Base-by-base conservation (phyloP, 208 protist species). In the Angomonas deanei region DNA sequence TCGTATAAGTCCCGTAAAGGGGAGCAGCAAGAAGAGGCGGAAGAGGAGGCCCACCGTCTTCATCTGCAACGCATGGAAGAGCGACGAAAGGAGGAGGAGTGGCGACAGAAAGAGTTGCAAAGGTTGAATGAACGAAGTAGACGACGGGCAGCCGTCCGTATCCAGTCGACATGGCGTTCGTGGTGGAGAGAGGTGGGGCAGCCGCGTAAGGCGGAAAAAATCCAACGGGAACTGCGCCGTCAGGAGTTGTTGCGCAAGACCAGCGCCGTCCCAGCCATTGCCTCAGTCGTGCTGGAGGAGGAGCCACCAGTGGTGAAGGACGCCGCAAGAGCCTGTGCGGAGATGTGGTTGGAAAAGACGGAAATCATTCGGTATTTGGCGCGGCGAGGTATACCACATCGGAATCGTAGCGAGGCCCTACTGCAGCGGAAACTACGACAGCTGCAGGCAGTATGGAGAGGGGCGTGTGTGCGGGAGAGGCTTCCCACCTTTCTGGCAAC, bases 181-280 rank as follows among this genome's bases (percentile, higher is more conserved):
- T 94, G 88, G 88, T 94, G 88, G 85, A 47, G 27, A 8, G 49
- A 66, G 3, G 52, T 86, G 1, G 88, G 88, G 8, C 64, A 64
- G 32, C 77, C 79, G 0, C 76, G 81, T 6, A 69, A 76, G 39
- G 64, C 77, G 13, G 69, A 82, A 61, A 47, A 65, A 52, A 70
- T 68, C n/a, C 79, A 77, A 6, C 61, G 67, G 5, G 75, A 78
- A 58, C 82, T 88, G 49, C 68, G 76, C 24, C 74, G 68, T 52
- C 65, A 72, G 0, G 34, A 70, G 13, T 64, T 74, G 50, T 32
- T 49, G 17, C 48, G 53, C 11, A 55, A 72, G n/a, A 61, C n/a
- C 57, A 13, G 11, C 19, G 21, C n/a, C 26, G 5, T 8, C 42
- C 15, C 8, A 17, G 6, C 3, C 24, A 32, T 21, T 27, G 32